Conservation (phyloP, 2,329 filamentous ascomycete species). For the Aspergillus quadricinctus region DNA sequence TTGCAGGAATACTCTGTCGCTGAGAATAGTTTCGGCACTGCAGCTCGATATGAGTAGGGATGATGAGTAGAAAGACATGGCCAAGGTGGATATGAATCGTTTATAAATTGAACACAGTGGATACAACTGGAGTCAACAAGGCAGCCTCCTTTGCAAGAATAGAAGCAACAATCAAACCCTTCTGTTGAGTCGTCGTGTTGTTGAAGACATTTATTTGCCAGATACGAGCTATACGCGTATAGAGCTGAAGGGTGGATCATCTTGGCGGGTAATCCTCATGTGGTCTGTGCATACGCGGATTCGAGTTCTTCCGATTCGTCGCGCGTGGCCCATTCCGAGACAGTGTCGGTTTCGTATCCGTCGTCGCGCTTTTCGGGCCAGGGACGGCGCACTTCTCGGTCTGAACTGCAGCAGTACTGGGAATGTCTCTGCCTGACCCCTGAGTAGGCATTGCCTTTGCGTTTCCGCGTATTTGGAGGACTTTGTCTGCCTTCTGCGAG, state of each 20-base stretch:
- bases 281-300: slow-evolving; percentile 20
- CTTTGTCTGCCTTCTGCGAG: neutral
- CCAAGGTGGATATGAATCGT: neutral
- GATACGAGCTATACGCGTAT: slow-evolving; percentile 8
- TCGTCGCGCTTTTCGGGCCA: neutral
- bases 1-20: slow-evolving; percentile 1
- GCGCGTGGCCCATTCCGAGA: neutral
- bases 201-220: no score
- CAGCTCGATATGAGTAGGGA: neutral
- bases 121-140: neutral
- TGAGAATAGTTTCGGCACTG: neutral
- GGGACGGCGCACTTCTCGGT: neutral
- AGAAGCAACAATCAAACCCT: neutral
- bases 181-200: neutral
- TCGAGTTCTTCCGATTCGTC: neutral
- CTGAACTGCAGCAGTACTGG: neutral
- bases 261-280: neutral
- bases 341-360: neutral
- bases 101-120: neutral
- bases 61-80: neutral
- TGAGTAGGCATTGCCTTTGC: neutral
- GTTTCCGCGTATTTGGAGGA: neutral
- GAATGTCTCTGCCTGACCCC: neutral
- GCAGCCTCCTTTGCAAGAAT: neutral
- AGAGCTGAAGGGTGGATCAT: neutral